Evolutionary conservation across 2,329 filamentous ascomycete species (phyloP).

Genomic region (Cadophora gregata): DNA sequence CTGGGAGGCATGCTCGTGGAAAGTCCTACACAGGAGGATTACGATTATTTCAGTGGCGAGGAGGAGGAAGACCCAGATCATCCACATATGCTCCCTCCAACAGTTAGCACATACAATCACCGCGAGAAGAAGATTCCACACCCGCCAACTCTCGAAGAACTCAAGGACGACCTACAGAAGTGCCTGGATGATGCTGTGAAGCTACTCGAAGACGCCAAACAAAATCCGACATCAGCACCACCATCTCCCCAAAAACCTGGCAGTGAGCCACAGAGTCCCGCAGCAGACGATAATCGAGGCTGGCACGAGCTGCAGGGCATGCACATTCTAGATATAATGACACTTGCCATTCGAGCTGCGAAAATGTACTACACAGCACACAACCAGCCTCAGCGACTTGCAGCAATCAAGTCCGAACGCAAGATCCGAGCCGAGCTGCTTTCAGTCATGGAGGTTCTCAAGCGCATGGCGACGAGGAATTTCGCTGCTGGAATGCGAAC

Average conservation of each 20-base stretch:
- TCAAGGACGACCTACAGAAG: constrained; percentile 72
- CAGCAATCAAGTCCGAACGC: constrained; percentile 86
- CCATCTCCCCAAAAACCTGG: constrained; percentile 27
- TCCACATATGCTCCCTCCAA: constrained; percentile 89
- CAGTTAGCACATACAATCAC: constrained; percentile 92
- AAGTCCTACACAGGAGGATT: constrained; percentile 49
- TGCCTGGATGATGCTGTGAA: constrained; percentile 73
- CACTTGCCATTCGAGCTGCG: constrained; percentile 91
- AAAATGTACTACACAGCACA: constrained; percentile 97
- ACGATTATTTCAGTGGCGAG: constrained; percentile 55
- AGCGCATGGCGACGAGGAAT: constrained; percentile 86
- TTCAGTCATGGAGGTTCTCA: constrained; percentile 86
- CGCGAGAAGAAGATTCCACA: constrained; percentile 81
- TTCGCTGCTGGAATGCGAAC: constrained; percentile 83
- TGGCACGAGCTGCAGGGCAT: constrained; percentile 91
- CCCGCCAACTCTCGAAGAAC: constrained; percentile 80
- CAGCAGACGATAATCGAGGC: constrained; percentile 52
- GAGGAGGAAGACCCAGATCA: constrained; percentile 68
- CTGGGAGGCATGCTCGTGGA: constrained; percentile 44
- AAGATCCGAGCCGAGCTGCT: constrained; percentile 84
- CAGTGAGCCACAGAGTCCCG: constrained; percentile 33
- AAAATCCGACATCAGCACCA: constrained; percentile 38
- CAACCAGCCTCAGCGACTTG: constrained; percentile 82
- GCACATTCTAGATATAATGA: constrained; percentile 90
- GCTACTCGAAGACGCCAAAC: constrained; percentile 65